A percentile compares a stretch with the other conserved stretches of the same genome.
phyloP scores from a whole-genome alignment of 2,329 filamentous ascomycete species.

The Fusarium bactridioides region DNA sequence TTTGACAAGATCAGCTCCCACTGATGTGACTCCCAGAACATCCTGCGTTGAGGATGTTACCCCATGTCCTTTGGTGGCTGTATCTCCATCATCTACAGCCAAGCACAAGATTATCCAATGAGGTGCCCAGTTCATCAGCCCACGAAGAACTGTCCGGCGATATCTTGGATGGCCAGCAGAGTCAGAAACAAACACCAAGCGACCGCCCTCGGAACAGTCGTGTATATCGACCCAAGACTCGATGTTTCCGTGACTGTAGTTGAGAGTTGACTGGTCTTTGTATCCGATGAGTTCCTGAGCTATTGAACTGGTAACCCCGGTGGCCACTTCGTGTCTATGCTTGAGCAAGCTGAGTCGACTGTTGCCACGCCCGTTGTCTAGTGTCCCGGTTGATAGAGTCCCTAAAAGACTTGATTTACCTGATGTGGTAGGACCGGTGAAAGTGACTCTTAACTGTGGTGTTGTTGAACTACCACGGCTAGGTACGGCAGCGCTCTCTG shows the following conservation, averaged over 20 bases:
- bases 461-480: slow-evolving; percentile 61
- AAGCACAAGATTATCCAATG: slow-evolving; percentile 94
- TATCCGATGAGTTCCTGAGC: slow-evolving; percentile 95
- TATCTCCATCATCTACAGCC: slow-evolving; percentile 75
- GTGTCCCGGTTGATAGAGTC: slow-evolving; percentile 82
- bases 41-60: slow-evolving; percentile 61
- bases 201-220: slow-evolving; percentile 73
- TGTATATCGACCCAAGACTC: slow-evolving; percentile 97
- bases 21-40: slow-evolving; percentile 56
- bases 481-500: slow-evolving; percentile 36
- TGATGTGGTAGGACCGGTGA: slow-evolving; percentile 88
- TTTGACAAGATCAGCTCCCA: slow-evolving; percentile 75
- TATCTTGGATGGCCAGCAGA: slow-evolving; percentile 92
- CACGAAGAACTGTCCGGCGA: slow-evolving; percentile 85
- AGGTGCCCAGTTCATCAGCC: slow-evolving; percentile 93
- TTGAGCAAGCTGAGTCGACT: slow-evolving; percentile 88
- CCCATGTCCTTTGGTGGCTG: slow-evolving; percentile 41
- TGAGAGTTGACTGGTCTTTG: slow-evolving; percentile 68
- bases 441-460: slow-evolving; percentile 83
- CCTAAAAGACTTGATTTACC: slow-evolving; percentile 93
- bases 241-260: slow-evolving; percentile 86
- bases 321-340: slow-evolving; percentile 91
- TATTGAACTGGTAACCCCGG: slow-evolving; percentile 92
- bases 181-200: slow-evolving; percentile 88
- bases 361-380: slow-evolving; percentile 92